Evolutionary conservation across 768 basidiomycete genomes (phyloP).

Genomic region (Leucosporidium scottii): DNA sequence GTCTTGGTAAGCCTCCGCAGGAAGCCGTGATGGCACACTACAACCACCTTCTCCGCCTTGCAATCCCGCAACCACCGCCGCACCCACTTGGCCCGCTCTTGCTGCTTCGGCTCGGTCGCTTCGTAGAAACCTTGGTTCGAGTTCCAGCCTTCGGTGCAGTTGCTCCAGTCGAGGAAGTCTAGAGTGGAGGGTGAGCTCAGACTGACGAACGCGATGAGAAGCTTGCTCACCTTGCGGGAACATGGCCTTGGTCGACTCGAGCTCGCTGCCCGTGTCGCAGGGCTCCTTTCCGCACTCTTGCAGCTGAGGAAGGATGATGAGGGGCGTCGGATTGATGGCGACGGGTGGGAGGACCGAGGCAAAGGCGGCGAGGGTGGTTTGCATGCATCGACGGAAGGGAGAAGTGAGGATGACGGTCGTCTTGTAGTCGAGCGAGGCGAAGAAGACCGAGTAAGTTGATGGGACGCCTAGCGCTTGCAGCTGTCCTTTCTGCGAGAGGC

Average conservation of each 20-base stretch:
- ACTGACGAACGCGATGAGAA: neutral
- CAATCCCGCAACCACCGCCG: constrained; percentile 2
- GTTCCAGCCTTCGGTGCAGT: constrained; percentile 19
- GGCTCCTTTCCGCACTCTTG: constrained; percentile 25
- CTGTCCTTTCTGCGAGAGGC: neutral
- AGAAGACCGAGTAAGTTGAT: constrained; percentile 19
- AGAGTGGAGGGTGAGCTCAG: neutral
- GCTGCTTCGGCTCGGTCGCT: constrained; percentile 20
- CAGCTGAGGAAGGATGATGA: constrained; percentile 14
- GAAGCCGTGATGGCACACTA: constrained; percentile 24
- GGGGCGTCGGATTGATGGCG: neutral
- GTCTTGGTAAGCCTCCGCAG: constrained; percentile 23
- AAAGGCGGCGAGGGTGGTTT: constrained; percentile 24
- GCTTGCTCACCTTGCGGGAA: constrained; percentile 3
- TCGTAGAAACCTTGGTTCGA: constrained; percentile 17
- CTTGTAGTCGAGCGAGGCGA: constrained; percentile 8
- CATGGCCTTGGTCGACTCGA: constrained; percentile 9
- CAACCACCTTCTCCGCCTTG: constrained; percentile 13
- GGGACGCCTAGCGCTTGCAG: constrained; percentile 4
- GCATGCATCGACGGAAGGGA: constrained; percentile 30
- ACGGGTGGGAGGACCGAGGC: constrained; percentile 5
- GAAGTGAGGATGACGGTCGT: constrained; percentile 25
- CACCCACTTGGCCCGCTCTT: constrained; percentile 24
- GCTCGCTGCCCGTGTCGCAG: constrained; percentile 19
- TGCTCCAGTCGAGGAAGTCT: constrained; percentile 26